A percentile compares a stretch with the other conserved stretches of the same genome.
Evolutionary conservation across 140 eudicot genomes (phyloP).

Genomic region (Ambrosia hybrid): DNA sequence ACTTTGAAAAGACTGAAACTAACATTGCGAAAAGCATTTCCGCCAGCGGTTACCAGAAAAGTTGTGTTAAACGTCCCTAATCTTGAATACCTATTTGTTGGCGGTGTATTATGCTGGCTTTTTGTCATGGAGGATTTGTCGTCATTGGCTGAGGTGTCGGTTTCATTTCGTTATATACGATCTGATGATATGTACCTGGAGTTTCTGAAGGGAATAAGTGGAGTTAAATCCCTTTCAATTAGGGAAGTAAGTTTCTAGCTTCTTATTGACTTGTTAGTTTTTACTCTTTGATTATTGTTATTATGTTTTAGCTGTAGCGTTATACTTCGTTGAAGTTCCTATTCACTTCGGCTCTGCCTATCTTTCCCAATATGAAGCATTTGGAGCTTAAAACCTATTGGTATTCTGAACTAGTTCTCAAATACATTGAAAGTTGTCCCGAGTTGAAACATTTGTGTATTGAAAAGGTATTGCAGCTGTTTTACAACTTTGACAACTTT

Average conservation of each 20-base stretch:
- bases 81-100: neutral
- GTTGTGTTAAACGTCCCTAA: constrained; percentile 10
- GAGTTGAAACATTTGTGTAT: constrained; percentile 18
- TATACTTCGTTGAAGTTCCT: neutral
- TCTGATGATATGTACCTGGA: neutral
- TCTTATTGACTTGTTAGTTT: too few species aligned
- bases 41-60: neutral
- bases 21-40: too few species aligned
- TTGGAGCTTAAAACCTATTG: neutral
- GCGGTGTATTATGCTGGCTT: neutral
- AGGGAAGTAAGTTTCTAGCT: neutral
- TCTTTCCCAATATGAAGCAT: constrained; percentile 6
- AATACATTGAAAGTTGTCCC: neutral
- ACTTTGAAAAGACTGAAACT: constrained; percentile 16
- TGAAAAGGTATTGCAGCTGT: neutral
- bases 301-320: neutral
- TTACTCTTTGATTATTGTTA: too few species aligned
- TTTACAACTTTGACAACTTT: neutral
- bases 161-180: neutral
- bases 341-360: neutral
- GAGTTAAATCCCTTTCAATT: neutral
- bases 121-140: neutral
- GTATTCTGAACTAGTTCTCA: neutral
- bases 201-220: constrained; percentile 18
- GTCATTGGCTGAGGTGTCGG: neutral